Conservation (phyloP, 2,329 filamentous ascomycete genomes). For the Sarocladium brachiariae region DNA sequence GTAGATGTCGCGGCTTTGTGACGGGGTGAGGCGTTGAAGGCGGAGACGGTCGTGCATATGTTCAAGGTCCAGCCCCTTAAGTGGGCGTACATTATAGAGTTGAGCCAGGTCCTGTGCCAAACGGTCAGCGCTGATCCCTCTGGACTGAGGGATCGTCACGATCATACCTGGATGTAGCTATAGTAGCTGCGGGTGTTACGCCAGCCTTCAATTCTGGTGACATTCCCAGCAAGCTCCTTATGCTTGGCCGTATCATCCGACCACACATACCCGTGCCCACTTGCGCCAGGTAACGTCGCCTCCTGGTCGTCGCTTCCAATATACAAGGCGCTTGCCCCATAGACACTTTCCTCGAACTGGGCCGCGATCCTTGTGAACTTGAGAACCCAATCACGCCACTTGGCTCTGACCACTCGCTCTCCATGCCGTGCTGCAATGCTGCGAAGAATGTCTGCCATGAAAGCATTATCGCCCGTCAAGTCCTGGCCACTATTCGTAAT, state of each 20-base stretch:
- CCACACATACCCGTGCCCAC: constrained; percentile 95
- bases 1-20: constrained; percentile 79
- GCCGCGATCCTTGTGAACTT: constrained; percentile 90
- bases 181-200: constrained; percentile 93
- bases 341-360: constrained; percentile 92
- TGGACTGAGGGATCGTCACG: neutral
- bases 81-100: constrained; percentile 56
- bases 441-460: constrained; percentile 79
- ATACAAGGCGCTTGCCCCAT: constrained; percentile 83
- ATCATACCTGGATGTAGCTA: constrained; percentile 75
- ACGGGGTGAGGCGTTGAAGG: constrained; percentile 67
- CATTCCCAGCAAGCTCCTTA: constrained; percentile 84
- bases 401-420: constrained; percentile 81
- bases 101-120: constrained; percentile 54
- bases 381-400: constrained; percentile 91
- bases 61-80: constrained; percentile 78
- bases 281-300: constrained; percentile 48
- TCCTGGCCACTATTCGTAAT: constrained; percentile 45
- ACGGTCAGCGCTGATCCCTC: neutral
- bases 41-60: constrained; percentile 90
- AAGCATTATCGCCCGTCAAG: constrained; percentile 77
- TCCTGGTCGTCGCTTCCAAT: constrained; percentile 71
- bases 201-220: constrained; percentile 93
- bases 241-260: constrained; percentile 71
- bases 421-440: constrained; percentile 83